Evolutionary conservation across 345 rosid species (phyloP), one percentile per base, ranked within the genome.

Genomic region (Mangifera indica): DNA sequence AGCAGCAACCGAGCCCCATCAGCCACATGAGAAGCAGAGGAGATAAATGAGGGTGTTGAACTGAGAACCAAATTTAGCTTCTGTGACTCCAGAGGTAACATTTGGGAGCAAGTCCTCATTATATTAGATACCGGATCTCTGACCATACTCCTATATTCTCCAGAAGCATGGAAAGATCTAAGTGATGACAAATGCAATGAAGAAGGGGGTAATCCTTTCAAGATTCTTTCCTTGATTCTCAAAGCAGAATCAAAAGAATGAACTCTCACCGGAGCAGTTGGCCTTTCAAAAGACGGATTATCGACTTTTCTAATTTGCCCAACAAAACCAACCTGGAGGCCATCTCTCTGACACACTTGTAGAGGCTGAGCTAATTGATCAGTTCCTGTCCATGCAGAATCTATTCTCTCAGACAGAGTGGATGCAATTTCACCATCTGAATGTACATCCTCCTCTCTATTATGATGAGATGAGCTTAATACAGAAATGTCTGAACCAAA

Each of bases 331-430:
- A 68, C 76, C 54, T 80, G 76, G 63, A 72, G 55, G 29, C 80
- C 85, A 77, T 85, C 91, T 22, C 73, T 75, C 54, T 77, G 80
- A 1, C 78, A 76, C 6, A 52, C 72, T 66, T 57, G 74, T 2
- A 65, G 60, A 66, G 82, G 71, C 60, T 77, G 87, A 76, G 59
- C 77, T 69, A 61, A 76, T 4, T 84, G 89, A 72, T 85, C 88
- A 34, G 92, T 88, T 60, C 99, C 99, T 0, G 89, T 83, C 99
- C 99, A 96, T n/a, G 93, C 94, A n/a, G 95, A 91, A 81, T 96
- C 99, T 78, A 96, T 93, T 79, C 88, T 86, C 79, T 87, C 96
- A 4, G 98, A 93, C n/a, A 96, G 79, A 73, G 82, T 82, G 48
- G 98, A 84, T 14, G 73, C 83, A 74, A 73, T 74, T 66, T 83